Conservation (phyloP, 2,329 filamentous ascomycete genomes). For the Fusarium bulbicola region DNA sequence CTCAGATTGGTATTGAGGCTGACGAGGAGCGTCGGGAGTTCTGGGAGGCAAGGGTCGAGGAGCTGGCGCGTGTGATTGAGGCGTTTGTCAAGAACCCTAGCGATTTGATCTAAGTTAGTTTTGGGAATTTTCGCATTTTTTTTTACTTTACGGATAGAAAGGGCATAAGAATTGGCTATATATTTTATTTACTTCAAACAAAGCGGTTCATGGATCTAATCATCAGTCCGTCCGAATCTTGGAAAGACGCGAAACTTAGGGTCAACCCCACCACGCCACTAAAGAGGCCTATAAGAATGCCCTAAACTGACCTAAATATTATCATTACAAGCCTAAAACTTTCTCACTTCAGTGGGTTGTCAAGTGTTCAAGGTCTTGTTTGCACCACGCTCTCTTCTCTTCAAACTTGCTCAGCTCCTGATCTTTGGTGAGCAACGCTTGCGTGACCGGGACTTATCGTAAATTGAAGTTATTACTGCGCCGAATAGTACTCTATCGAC, state of each 20-base stretch:
- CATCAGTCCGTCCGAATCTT: not conserved
- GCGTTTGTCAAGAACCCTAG: conserved; percentile 24
- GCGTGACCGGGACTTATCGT: not conserved
- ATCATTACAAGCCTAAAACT: not conserved
- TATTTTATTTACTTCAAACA: not conserved
- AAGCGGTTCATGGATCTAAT: not conserved
- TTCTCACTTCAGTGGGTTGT: no score
- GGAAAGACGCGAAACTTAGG: not conserved
- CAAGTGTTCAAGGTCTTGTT: not conserved
- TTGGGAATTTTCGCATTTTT: not conserved
- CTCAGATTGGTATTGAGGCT: conserved; percentile 41
- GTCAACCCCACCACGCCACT: not conserved
- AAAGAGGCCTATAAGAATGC: no score
- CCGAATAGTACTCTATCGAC: no score
- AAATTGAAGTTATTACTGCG: not conserved
- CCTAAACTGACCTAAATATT: not conserved
- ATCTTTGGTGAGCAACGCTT: not conserved
- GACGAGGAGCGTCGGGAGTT: conserved; percentile 41
- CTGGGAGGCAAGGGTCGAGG: conserved; percentile 39
- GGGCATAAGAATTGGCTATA: not conserved
- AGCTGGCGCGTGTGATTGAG: conserved; percentile 33
- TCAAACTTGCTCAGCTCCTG: not conserved
- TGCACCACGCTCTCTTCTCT: not conserved
- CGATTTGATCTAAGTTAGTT: conserved; percentile 3
- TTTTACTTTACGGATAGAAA: not conserved